Evolutionary conservation across 2,329 filamentous ascomycete genomes (phyloP), one percentile per base, ranked within the genome.

Genomic region (Colletotrichum cordylinicola): DNA sequence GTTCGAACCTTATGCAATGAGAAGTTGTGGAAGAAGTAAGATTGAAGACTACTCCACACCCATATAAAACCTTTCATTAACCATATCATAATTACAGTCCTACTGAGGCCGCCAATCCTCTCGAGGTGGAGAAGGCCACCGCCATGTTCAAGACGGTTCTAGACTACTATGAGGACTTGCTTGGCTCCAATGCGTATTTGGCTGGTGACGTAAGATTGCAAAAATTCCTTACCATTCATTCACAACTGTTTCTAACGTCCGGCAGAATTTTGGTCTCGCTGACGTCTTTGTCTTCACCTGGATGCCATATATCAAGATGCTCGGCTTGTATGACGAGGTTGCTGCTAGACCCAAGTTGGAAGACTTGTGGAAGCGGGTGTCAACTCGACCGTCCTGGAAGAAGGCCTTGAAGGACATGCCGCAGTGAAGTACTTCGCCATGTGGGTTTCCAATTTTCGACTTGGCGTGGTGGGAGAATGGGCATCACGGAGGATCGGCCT

Each of bases 381-480:
- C 16, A 2, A 43, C 16, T 16, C 39, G 39, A 10, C 4, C 16
- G 39, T n/a, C 39, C 16, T 43, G 39, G 16, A 16, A 43, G 39
- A 43, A n/a, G 8, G 39, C 10, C 8, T n/a, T 43, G 8, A 43
- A n/a, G 8, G 39, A 43, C 16, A 43, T 43, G 39, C 39, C 39
- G 16, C 39, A 43, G 39, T 43, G 0, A 43, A 43, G 8, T 15
- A 43, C 8, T 43, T 43, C 2, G 39, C 0, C 4, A n/a, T n/a
- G 39, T 8, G 37, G 18, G 1, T 1, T 39, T 39, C 16, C 8
- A 2, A 39, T 39, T 18, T 4, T 18, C 16, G 2, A 18, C 37
- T 0, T 1, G 8, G 15, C 37, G 1, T 39, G 16, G 8, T 39
- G 4, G 8, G 16, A 39, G 1, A 33, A 1, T 2, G 3, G 37